These are phyloP conservation scores for Fraxinus sp. DNA, from an alignment of 305 asterid genomes.

Conservation along the genomic window DNA sequence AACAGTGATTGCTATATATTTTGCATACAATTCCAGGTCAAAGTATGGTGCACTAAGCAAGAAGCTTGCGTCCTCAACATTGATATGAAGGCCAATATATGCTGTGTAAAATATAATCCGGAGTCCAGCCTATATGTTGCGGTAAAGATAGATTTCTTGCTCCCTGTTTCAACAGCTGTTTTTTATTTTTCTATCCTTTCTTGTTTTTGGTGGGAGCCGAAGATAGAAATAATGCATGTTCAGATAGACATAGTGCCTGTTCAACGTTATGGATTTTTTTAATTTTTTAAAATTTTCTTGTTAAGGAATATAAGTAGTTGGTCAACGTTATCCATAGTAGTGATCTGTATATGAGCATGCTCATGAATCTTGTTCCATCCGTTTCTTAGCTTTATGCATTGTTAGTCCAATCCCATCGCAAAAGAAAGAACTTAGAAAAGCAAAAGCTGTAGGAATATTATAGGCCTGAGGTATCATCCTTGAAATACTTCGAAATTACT, in stretches of 20 bases:
- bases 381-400: background rate
- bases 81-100: slow-evolving; percentile 74
- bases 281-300: background rate
- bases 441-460: background rate
- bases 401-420: background rate
- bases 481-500: background rate
- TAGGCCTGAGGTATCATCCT: background rate
- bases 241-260: background rate
- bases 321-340: background rate
- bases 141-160: slow-evolving; percentile 33
- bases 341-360: background rate
- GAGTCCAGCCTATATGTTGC: slow-evolving; percentile 62
- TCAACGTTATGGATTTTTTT: background rate
- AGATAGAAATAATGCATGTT: background rate
- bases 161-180: slow-evolving; percentile 8
- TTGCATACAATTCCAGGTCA: slow-evolving; percentile 46
- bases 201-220: background rate
- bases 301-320: background rate
- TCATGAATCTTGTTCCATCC: background rate
- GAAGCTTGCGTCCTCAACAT: slow-evolving; percentile 65
- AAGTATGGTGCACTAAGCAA: slow-evolving; percentile 71
- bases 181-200: background rate
- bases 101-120: slow-evolving; percentile 73
- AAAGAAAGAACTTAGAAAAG: background rate
- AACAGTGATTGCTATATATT: slow-evolving; percentile 9